Evolutionary conservation across 306 rosid genomes (phyloP), one percentile per base, ranked within the genome.

Genomic region (Leucaena leucocephala): DNA sequence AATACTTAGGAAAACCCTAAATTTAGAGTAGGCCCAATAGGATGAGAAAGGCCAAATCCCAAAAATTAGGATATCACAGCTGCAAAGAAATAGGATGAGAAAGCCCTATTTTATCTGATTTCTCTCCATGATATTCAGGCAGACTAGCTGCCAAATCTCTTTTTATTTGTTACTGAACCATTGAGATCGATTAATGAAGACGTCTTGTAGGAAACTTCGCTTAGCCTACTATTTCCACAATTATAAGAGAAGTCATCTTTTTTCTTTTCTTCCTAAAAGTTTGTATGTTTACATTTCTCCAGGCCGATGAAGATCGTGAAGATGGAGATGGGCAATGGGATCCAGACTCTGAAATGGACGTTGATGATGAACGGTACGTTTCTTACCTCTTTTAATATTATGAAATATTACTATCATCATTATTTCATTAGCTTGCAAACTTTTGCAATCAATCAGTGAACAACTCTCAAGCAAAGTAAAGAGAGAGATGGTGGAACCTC

Each of bases 271-370:
- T n/a, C 17, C 34, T 17, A 36, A 58, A 62, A 67, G 57, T 61
- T 17, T 73, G 52, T 38, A 38, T 45, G 43, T 61, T 17, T 72
- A 59, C 39, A 57, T 42, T 68, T 44, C 84, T 84, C 39, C 61
- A 92, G 96, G 91, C 87, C 5, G 86, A 90, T 70, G 96, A 90
- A 76, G 92, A 92, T 71, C 90, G 84, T 34, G 93, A 89, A 27
- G 82, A 87, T 69, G 68, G 75, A 62, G 94, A 92, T 59, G 91
- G 81, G 84, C 84, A 86, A 58, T 88, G 90, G 91, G 94, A 89
- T 82, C 90, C 82, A 1, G 93, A 87, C 81, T 90, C 92, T 49
- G 94, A 88, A 58, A 86, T 89, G 96, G 92, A 92, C 54, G 59
- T 87, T 76, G 92, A 86, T 71, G 90, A 81, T 36, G 92, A 86